Evolutionary conservation across 345 rosid species (phyloP).

Genomic region (Draba incana): DNA sequence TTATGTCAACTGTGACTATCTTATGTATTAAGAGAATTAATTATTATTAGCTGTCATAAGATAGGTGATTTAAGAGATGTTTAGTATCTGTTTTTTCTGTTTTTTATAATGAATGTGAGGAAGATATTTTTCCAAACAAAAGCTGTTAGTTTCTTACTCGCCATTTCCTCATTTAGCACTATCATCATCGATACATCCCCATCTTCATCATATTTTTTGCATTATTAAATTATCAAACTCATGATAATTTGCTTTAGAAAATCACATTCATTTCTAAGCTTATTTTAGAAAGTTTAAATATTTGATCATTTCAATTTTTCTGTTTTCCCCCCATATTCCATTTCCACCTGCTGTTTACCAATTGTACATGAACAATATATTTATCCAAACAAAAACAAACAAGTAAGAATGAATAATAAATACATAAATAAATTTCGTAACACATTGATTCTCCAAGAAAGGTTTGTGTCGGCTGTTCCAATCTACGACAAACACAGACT

Average conservation of each 20-base stretch:
- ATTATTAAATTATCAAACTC: neutral
- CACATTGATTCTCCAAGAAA: conserved; percentile 37
- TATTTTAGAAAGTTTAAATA: neutral
- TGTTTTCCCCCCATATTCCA: neutral
- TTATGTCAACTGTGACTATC: neutral
- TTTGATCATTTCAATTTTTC: neutral
- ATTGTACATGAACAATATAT: neutral
- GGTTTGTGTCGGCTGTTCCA: conserved; percentile 41
- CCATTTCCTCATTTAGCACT: conserved; percentile 22
- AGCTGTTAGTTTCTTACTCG: conserved; percentile 16
- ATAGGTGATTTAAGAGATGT: conserved; percentile 16
- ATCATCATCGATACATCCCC: conserved; percentile 15
- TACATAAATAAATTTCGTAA: neutral
- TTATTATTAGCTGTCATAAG: conserved; percentile 25
- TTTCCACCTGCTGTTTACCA: conserved; percentile 4
- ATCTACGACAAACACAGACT: conserved; percentile 20
- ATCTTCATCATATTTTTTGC: neutral
- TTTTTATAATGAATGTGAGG: conserved; percentile 8
- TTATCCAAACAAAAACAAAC: neutral
- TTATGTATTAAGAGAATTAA: neutral
- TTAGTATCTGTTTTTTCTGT: too few relatives aligned
- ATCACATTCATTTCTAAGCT: neutral
- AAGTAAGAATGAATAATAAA: neutral
- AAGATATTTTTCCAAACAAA: conserved; percentile 21
- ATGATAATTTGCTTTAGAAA: conserved; percentile 17